Evolutionary conservation across 192 early-diverging fungal genomes (phyloP), one percentile per base, ranked within the genome.

Genomic region (Coemansia sp.): DNA sequence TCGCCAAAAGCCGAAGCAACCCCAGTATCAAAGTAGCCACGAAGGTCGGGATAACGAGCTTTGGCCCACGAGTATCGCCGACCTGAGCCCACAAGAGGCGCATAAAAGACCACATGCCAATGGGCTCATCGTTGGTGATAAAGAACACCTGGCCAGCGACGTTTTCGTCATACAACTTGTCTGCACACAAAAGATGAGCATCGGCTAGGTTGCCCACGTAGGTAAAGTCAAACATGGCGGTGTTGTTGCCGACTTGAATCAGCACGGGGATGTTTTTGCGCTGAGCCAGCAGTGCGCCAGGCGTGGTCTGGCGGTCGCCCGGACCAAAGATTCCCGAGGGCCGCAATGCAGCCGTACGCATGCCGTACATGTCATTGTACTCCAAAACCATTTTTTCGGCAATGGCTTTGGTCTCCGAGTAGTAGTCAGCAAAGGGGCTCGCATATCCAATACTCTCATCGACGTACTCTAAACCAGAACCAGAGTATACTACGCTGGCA

Each of bases 311-410:
- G 27, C 88, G 74, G 70, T 94, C 93, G 34, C 89, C 88, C 22
- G 97, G 95, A 0, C 97, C 97, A 80, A 96, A 97, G 58, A 98
- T 97, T 3, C 91, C 95, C 33, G 92, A 92, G 1, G 97, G 97
- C 9, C 97, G 87, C 4, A 98, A 72, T 2, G 91, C 84, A 33
- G 90, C 89, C 15, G 95, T 97, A 18, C 87, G 76, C 44, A 98
- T 77, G 12, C 77, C 77, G 31, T 63, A 44, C 68, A 57, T 72
- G 33, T 88, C 89, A 68, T 97, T 95, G 39, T 93, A 83, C 41
- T 86, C 86, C 9, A 97, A 68, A 9, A 97, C 88, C 65, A 95
- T 78, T 67, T 87, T 86, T 72, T 98, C 97, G 33, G 86, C 92
- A 20, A 75, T 61, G 0, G 90, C 77, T 81, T 98, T 98, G 33